Evolutionary conservation across 306 rosid genomes (phyloP).

Genomic region (Begonia loranthoides): DNA sequence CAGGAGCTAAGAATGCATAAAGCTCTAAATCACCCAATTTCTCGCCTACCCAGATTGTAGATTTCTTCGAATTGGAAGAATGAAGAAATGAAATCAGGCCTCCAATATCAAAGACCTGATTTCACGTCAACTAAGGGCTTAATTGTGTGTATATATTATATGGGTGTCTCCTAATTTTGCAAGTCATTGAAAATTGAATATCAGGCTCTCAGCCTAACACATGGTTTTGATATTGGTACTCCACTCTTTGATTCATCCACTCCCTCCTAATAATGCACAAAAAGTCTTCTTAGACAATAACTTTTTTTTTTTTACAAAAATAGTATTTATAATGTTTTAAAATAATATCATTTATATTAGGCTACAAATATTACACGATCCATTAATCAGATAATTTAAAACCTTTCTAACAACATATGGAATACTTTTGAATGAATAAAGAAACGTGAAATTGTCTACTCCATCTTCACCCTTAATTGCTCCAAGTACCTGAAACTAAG

Average conservation of each 20-base stretch:
- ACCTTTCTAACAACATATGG: too few species aligned
- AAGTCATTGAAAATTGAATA: slow-evolving; percentile 3
- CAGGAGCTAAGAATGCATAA: slow-evolving; percentile 3
- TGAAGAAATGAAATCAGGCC: slow-evolving; percentile 9
- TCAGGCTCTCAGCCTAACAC: slow-evolving; percentile 26
- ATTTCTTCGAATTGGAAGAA: slow-evolving; percentile 1
- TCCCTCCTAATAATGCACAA: too few species aligned
- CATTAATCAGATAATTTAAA: too few species aligned
- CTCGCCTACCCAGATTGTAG: background rate
- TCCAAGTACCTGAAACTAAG: too few species aligned
- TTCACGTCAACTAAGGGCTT: slow-evolving; percentile 15
- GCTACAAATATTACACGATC: too few species aligned
- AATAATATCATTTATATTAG: too few species aligned
- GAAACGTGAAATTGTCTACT: too few species aligned
- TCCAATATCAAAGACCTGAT: slow-evolving; percentile 33
- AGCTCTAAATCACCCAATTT: background rate
- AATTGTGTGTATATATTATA: background rate
- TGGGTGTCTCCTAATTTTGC: background rate
- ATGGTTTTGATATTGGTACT: slow-evolving; percentile 7
- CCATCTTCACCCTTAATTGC: too few species aligned
- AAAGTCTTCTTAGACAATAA: too few species aligned
- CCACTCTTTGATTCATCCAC: background rate
- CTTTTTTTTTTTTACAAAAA: too few species aligned
- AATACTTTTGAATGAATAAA: too few species aligned
- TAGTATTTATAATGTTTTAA: too few species aligned